Conservation (phyloP, 2,329 filamentous ascomycete genomes). For the Trichoderma brevicompactum region DNA sequence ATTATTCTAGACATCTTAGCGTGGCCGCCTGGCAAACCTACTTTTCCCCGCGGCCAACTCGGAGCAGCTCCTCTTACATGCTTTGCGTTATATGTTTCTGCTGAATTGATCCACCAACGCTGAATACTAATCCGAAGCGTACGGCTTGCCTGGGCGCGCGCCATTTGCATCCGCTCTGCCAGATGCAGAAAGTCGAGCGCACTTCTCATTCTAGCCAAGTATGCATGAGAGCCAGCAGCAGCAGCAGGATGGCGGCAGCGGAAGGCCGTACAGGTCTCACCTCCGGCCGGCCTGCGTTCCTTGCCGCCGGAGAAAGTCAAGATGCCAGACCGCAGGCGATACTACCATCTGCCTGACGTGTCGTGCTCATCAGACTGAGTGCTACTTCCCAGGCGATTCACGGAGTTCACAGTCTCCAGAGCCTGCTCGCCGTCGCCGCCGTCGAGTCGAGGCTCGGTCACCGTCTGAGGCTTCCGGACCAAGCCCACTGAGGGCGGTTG, state of each 20-base stretch:
- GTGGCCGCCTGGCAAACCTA: slow-evolving; percentile 10
- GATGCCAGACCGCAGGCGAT: slow-evolving; percentile 61
- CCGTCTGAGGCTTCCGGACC: not conserved
- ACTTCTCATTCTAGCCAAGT: not conserved
- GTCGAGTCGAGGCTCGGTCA: slow-evolving; percentile 26
- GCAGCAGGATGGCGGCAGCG: slow-evolving; percentile 30
- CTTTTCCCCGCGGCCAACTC: slow-evolving; percentile 11
- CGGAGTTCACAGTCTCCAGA: slow-evolving; percentile 33
- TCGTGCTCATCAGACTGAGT: slow-evolving; percentile 61
- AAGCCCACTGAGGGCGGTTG: slow-evolving; percentile 5
- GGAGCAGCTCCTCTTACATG: not conserved
- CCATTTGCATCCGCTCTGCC: not conserved
- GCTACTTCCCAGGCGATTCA: slow-evolving; percentile 54
- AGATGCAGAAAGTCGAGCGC: not conserved
- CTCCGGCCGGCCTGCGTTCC: slow-evolving; percentile 63
- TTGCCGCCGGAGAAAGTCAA: slow-evolving; percentile 64
- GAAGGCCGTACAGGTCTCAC: slow-evolving; percentile 63
- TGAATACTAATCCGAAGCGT: not conserved
- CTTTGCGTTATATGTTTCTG: not conserved
- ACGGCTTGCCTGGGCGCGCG: not conserved
- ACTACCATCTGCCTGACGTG: slow-evolving; percentile 61
- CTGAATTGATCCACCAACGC: not conserved
- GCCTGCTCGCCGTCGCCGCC: slow-evolving; percentile 29
- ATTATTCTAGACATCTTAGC: slow-evolving; percentile 5
- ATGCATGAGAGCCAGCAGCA: slow-evolving; percentile 26